Evolutionary conservation across 345 rosid genomes (phyloP).

Genomic region (Adansonia digitata): DNA sequence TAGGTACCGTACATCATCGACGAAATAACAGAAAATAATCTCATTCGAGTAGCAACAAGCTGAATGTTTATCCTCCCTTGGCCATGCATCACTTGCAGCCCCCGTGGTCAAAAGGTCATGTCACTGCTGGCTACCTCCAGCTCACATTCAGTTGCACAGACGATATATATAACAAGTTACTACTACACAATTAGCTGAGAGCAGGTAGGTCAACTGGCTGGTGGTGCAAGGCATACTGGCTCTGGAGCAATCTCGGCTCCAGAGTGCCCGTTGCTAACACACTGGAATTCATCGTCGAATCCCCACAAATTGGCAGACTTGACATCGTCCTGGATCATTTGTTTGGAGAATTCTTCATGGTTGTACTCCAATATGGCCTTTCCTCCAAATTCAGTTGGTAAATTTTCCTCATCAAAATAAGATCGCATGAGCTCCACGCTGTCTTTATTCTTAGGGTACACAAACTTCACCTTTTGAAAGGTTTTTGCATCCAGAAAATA

Average conservation of each 20-base stretch:
- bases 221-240: conserved; percentile 33
- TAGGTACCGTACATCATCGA: neutral
- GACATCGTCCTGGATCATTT: conserved; percentile 66
- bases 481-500: conserved; percentile 84
- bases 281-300: conserved; percentile 34
- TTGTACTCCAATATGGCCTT: conserved; percentile 63
- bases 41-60: neutral
- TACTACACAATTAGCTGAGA: neutral
- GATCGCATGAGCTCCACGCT: conserved; percentile 76
- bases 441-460: conserved; percentile 76
- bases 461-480: conserved; percentile 83
- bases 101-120: neutral
- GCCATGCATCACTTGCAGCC: neutral
- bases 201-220: conserved; percentile 28
- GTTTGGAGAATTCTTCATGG: conserved; percentile 76
- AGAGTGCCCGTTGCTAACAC: conserved; percentile 29
- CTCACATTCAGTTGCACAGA: neutral
- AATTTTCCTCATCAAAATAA: conserved; percentile 72
- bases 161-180: neutral
- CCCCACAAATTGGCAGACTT: conserved; percentile 68
- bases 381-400: conserved; percentile 86
- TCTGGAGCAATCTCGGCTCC: conserved; percentile 62
- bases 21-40: neutral
- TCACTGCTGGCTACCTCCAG: neutral
- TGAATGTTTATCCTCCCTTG: too few relatives aligned